Percentiles rank a stretch among this genome's conserved stretches.
Evolutionary conservation across 192 early-diverging fungal species (phyloP).

Genomic region (Irineochytrium annulatum): DNA sequence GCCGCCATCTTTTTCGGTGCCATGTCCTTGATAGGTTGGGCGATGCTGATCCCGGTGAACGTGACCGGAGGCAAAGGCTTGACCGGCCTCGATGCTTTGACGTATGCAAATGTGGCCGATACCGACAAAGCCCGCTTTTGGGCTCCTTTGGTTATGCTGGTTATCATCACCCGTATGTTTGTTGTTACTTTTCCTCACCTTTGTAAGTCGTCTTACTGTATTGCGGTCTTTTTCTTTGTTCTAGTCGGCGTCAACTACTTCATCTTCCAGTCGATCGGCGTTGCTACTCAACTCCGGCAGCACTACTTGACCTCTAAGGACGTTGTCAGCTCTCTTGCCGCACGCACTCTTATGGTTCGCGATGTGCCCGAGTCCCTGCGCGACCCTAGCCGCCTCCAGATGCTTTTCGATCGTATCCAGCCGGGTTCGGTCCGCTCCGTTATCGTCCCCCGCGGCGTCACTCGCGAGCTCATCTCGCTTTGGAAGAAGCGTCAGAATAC

Average conservation of each 20-base stretch:
- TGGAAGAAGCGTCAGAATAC: not conserved
- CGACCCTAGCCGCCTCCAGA: conserved; percentile 28
- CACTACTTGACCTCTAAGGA: conserved; percentile 53
- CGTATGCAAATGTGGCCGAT: conserved; percentile 67
- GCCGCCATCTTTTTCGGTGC: conserved; percentile 61
- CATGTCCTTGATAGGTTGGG: conserved; percentile 51
- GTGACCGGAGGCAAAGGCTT: conserved; percentile 40
- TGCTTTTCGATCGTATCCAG: conserved; percentile 28
- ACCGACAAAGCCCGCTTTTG: conserved; percentile 50
- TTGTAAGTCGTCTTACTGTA: no score
- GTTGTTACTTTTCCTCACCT: no score
- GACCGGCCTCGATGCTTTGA: conserved; percentile 55
- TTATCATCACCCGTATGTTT: conserved; percentile 50
- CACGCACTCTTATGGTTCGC: conserved; percentile 65
- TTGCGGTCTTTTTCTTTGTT: no score
- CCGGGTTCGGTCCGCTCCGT: conserved; percentile 29
- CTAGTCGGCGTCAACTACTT: conserved; percentile 37
- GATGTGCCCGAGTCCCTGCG: conserved; percentile 64
- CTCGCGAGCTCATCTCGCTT: not conserved
- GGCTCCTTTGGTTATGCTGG: conserved; percentile 62
- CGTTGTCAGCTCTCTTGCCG: conserved; percentile 39
- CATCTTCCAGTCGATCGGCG: conserved; percentile 57
- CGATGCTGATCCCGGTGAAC: conserved; percentile 70
- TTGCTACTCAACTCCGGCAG: conserved; percentile 61
- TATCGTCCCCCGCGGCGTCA: conserved; percentile 8